These are phyloP conservation scores for Trypanosoma mega DNA, from an alignment of 208 protist species.

Conservation along the genomic window DNA sequence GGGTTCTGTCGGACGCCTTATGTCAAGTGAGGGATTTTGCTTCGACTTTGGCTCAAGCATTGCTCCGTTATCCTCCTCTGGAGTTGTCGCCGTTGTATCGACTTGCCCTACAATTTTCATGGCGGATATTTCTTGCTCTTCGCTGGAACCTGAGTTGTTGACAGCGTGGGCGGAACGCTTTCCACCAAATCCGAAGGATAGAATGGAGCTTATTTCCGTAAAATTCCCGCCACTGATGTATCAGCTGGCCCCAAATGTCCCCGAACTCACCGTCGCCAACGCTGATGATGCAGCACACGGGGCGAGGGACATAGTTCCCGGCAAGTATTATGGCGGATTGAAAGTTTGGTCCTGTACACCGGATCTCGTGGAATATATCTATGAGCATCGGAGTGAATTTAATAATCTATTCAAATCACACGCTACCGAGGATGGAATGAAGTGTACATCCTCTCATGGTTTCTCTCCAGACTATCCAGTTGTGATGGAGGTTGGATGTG, in stretches of 20 bases:
- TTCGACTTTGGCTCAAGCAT: slow-evolving; percentile 33
- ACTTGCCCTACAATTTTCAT: slow-evolving; percentile 13
- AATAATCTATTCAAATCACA: slow-evolving; percentile 8
- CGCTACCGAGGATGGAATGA: slow-evolving; percentile 9
- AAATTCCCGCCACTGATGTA: slow-evolving; percentile 23
- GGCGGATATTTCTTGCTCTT: slow-evolving; percentile 9
- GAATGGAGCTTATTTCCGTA: slow-evolving; percentile 8
- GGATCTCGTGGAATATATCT: slow-evolving; percentile 49
- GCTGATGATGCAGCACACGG: slow-evolving; percentile 20
- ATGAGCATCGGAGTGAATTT: slow-evolving; percentile 35
- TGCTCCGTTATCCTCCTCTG: background rate
- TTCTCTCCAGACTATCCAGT: slow-evolving; percentile 10
- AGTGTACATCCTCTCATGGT: background rate
- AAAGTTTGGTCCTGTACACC: slow-evolving; percentile 90
- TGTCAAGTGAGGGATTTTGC: slow-evolving; percentile 36
- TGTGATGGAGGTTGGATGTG: slow-evolving; percentile 81
- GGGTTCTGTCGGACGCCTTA: too few relatives aligned
- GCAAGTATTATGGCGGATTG: slow-evolving; percentile 84
- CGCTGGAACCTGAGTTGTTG: slow-evolving; percentile 10
- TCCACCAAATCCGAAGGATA: slow-evolving; percentile 1
- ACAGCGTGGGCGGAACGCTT: slow-evolving; percentile 11
- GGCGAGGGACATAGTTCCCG: slow-evolving; percentile 77
- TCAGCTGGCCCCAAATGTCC: slow-evolving; percentile 41
- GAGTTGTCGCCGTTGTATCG: background rate
- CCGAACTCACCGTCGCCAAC: slow-evolving; percentile 30